phyloP scores from a whole-genome alignment of 495 filamentous ascomycete genomes.

The Baudoinia panamericana region DNA sequence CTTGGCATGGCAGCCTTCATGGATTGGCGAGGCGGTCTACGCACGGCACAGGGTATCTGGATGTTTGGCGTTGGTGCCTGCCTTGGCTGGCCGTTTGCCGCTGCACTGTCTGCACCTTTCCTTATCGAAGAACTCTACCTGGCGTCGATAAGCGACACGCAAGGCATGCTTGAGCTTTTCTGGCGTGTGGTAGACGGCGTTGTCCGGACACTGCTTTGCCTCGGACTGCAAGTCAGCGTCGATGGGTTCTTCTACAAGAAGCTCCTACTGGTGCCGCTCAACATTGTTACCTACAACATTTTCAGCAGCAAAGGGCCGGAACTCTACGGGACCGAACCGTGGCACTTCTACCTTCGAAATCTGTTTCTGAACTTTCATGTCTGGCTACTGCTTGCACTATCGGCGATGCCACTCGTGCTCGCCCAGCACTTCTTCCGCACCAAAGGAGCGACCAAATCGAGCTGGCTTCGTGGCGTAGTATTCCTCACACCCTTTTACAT shows the following conservation, averaged over 20 bases:
- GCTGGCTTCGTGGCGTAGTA: constrained; percentile 53
- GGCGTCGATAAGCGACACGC: constrained; percentile 40
- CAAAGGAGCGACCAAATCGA: constrained; percentile 33
- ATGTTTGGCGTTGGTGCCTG: constrained; percentile 87
- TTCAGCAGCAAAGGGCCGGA: constrained; percentile 67
- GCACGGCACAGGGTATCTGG: constrained; percentile 69
- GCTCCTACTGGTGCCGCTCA: constrained; percentile 65
- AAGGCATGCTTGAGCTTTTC: constrained; percentile 10
- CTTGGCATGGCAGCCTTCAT: constrained; percentile 79
- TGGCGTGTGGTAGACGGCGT: constrained; percentile 51
- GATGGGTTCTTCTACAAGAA: constrained; percentile 76
- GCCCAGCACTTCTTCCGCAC: constrained; percentile 36
- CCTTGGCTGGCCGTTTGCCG: constrained; percentile 90
- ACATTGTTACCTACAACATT: constrained; percentile 92
- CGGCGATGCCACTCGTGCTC: constrained; percentile 49
- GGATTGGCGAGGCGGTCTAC: constrained; percentile 62
- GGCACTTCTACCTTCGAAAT: constrained; percentile 93
- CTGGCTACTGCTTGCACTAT: constrained; percentile 77
- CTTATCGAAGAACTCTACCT: constrained; percentile 62
- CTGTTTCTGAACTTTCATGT: constrained; percentile 88
- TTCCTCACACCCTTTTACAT: constrained; percentile 79
- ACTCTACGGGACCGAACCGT: constrained; percentile 93
- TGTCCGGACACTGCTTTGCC: constrained; percentile 47
- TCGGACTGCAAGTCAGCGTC: constrained; percentile 55
- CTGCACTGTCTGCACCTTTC: constrained; percentile 70